Evolutionary conservation across 2,329 filamentous ascomycete genomes (phyloP).

Genomic region (Fusarium aywerte): DNA sequence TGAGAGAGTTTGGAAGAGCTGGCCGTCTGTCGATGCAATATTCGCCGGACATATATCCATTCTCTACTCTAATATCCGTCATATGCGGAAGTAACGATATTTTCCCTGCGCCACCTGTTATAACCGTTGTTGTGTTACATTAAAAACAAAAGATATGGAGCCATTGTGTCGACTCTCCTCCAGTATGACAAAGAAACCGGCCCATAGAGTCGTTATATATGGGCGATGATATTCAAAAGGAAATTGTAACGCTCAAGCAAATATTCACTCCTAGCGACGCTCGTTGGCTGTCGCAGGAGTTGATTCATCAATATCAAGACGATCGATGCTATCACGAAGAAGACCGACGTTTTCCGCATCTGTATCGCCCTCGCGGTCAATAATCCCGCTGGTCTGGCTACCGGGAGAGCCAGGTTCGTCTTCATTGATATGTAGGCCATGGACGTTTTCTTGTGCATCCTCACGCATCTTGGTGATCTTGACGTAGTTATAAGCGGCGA

Average conservation of each 20-base stretch:
- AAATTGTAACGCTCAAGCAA: constrained; percentile 25
- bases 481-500: constrained; percentile 91
- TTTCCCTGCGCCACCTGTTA: constrained; percentile 10
- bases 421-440: constrained; percentile 53
- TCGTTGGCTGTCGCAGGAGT: constrained; percentile 28
- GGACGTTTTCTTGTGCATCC: constrained; percentile 71
- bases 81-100: constrained; percentile 15
- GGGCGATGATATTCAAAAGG: constrained; percentile 28
- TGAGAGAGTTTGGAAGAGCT: neutral
- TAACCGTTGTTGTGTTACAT: constrained; percentile 33
- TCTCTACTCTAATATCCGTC: constrained; percentile 2
- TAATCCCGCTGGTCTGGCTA: constrained; percentile 56
- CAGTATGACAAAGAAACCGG: constrained; percentile 25
- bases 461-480: constrained; percentile 90
- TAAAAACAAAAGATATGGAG: constrained; percentile 29
- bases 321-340: constrained; percentile 54
- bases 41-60: neutral
- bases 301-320: constrained; percentile 51
- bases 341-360: constrained; percentile 60
- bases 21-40: neutral
- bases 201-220: constrained; percentile 26
- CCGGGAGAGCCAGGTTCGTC: constrained; percentile 45
- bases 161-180: constrained; percentile 10
- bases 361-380: constrained; percentile 56
- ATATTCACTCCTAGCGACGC: constrained; percentile 29